Evolutionary conservation across 2,329 filamentous ascomycete genomes (phyloP), one percentile per base, ranked within the genome.

Genomic region (Cercospora canescens): DNA sequence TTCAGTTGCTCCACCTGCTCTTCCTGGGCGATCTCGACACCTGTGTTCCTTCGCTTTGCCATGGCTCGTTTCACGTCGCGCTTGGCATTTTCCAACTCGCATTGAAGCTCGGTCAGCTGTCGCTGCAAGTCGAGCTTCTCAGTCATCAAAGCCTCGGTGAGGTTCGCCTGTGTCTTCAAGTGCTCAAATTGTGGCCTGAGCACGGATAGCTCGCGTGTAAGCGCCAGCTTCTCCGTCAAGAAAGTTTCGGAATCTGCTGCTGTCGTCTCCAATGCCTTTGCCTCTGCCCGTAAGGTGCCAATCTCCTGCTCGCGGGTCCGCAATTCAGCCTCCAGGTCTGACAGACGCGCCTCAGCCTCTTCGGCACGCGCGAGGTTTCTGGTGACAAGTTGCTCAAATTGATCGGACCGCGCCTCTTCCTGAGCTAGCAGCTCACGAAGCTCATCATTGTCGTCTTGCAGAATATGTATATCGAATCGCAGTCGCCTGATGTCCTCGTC

Each of bases 81-180:
- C 77, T 88, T 94, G 76, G 95, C 92, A 70, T 91, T 92, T 70
- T 94, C 92, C 2, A 97, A 84, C 72, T 96, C 91, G 50, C 92
- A 88, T 77, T 96, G 91, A 2, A 94, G 79, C 1, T 89, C 88
- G 74, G 86, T 89, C 30, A 97, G 78, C 78, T 95, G 91, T 55
- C 91, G 89, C 75, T 95, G 89, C 14, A 97, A 80, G 1, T 90
- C 85, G 54, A 94, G 83, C 77, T 96, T 97, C 75, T 96, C 93
- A 1, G 90, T 84, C 16, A 96, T 82, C 11, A 92, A 81, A 2
- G 86, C 84, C 73, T 93, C 89, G 62, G 94, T 88, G 14, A 83
- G 82, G 34, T 81, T 78, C 21, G 82, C 82, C 75, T 90, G 87
- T 6, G 84, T 81, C 69, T 84, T 85, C 14, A 90, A 79, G 73